Evolutionary conservation across 1,284 basidiomycete genomes (phyloP).

Genomic region (Leccinum solheimii): DNA sequence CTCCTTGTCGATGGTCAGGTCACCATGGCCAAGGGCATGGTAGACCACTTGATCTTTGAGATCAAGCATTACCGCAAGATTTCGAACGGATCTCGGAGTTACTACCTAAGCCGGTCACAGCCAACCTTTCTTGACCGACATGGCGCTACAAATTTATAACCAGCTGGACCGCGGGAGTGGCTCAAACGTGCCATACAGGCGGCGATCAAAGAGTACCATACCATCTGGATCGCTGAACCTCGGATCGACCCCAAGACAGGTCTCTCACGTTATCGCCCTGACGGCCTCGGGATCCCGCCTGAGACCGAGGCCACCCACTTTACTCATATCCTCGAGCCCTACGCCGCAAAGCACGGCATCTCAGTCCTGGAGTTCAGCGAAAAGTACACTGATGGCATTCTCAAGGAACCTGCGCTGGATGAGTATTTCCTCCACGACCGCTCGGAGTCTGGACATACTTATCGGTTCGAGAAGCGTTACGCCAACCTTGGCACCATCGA

Average conservation of each 20-base stretch:
- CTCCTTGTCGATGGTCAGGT: conserved; percentile 93
- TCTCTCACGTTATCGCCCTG: conserved; percentile 90
- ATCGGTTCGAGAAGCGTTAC: conserved; percentile 94
- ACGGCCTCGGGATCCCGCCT: conserved; percentile 94
- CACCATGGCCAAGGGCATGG: conserved; percentile 93
- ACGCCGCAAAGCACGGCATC: conserved; percentile 88
- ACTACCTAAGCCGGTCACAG: conserved; percentile 95
- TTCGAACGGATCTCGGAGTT: conserved; percentile 74
- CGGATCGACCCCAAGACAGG: conserved; percentile 93
- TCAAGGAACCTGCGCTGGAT: conserved; percentile 89
- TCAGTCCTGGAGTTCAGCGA: conserved; percentile 98
- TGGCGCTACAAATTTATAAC: conserved; percentile 97
- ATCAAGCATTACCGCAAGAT: conserved; percentile 97
- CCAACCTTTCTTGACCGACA: conserved; percentile 97
- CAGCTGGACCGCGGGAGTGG: conserved; percentile 92
- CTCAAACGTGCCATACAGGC: conserved; percentile 93
- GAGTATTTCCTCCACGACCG: conserved; percentile 98
- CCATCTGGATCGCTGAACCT: conserved; percentile 93
- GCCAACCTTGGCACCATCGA: conserved; percentile 97
- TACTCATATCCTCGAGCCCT: conserved; percentile 95
- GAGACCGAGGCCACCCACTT: conserved; percentile 99
- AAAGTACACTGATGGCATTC: conserved; percentile 84
- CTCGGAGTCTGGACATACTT: conserved; percentile 92
- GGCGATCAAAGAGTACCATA: conserved; percentile 98
- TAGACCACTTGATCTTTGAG: conserved; percentile 99